Base-by-base conservation (phyloP, 1,284 basidiomycete species). In the Xanthoconium separans region DNA sequence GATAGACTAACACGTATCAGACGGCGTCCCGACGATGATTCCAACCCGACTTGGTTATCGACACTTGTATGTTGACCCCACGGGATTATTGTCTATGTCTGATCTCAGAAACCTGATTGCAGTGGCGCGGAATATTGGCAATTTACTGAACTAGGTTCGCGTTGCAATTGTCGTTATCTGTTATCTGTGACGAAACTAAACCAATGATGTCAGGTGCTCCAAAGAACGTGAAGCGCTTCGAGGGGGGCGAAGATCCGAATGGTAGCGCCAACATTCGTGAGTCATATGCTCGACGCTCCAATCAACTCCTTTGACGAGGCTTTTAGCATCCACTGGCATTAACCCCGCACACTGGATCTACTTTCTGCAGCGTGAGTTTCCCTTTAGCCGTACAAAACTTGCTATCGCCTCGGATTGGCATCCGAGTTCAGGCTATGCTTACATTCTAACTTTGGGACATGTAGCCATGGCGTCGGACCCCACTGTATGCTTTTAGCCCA, bases 121-220 rank as follows among this genome's bases (percentile, higher is more conserved):
- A 79, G 76, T 50, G 75, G 64, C 13, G 70, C 72, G 2, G 75
- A 79, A 58, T 79, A 74, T 58, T 80, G 77, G 78, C 70, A 77
- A 43, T 75, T 73, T 55, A 36, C 60, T 27, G 77, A 79, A 54
- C 62, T 58, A 22, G 69, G 70, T 74, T 27, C 20, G 24, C 47
- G 9, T 53, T 34, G 24, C 54, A 22, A 47, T 29, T 39, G 27
- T 31, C 39, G 27, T 39, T 47, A 50, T 44, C 47, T 36, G 24
- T 11, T 44, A 45, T 64, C 44, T 37, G 47, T 27, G 16, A 51
- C 39, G 61, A 44, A 18, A 53, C 42, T 52, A 47, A 50, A 6
- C 31, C 37, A 12, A 42, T 33, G 27, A 42, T 34, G 27, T 18
- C 51, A 73, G 69, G 70, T 44, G 54, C 61, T 15, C 63, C 70